These are phyloP conservation scores for Tarenaya hassleriana DNA, from an alignment of 345 rosid genomes.

Conservation along the genomic window DNA sequence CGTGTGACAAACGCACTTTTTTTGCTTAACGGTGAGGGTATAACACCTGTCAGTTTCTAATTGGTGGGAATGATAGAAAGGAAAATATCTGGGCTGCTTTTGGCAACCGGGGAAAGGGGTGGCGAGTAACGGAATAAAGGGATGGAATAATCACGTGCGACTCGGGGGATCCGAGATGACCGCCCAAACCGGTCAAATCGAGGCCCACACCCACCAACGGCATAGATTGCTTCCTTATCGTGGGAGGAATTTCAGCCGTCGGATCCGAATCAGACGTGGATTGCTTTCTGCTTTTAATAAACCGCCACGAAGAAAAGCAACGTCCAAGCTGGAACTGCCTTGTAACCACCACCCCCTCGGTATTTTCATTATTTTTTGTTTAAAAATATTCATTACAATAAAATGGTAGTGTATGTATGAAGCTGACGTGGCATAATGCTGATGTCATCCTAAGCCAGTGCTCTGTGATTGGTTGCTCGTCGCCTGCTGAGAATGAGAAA, in stretches of 20 bases:
- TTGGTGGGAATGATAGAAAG: neutral
- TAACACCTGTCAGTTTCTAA: constrained; percentile 7
- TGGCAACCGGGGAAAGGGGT: neutral
- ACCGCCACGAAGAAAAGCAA: constrained; percentile 6
- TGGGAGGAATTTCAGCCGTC: neutral
- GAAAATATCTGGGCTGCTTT: neutral
- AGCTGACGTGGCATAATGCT: too few species aligned
- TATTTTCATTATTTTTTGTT: too few species aligned
- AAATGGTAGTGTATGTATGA: too few species aligned
- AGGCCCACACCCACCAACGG: constrained; percentile 5
- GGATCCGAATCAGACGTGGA: constrained; percentile 32
- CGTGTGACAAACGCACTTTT: too few species aligned
- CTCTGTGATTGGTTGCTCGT: too few species aligned
- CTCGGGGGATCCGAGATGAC: constrained; percentile 13
- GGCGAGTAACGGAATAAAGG: constrained; percentile 1
- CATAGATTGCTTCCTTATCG: neutral
- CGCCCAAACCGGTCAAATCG: constrained; percentile 20
- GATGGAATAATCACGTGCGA: constrained; percentile 13
- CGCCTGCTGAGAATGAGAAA: too few species aligned
- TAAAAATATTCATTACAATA: too few species aligned
- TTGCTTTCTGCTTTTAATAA: neutral
- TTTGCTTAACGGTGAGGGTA: too few species aligned
- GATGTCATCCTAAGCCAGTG: too few species aligned
- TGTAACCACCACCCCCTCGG: too few species aligned
- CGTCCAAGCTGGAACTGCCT: constrained; percentile 13